phyloP scores from a whole-genome alignment of 2,329 filamentous ascomycete genomes.

The Colletotrichum sp. region DNA sequence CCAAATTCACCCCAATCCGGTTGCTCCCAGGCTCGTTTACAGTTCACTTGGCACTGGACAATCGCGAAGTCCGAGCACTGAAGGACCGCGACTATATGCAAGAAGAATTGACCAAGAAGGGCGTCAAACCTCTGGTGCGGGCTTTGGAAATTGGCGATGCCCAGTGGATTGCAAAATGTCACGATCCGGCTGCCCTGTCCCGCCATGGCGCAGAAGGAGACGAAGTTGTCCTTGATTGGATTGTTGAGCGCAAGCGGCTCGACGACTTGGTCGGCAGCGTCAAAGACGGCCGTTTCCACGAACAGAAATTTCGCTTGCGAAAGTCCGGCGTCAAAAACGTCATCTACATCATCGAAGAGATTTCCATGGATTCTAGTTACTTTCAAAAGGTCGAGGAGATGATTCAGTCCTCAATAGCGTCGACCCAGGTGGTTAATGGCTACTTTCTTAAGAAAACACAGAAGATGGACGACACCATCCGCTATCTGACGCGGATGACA shows the following conservation, averaged over 20 bases:
- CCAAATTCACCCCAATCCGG: conserved; percentile 62
- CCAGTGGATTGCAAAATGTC: conserved; percentile 79
- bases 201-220: conserved; percentile 65
- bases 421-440: conserved; percentile 78
- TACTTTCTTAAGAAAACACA: conserved; percentile 80
- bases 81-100: conserved; percentile 80
- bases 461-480: conserved; percentile 79
- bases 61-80: conserved; percentile 74
- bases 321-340: conserved; percentile 78
- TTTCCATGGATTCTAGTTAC: conserved; percentile 60
- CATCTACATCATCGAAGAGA: conserved; percentile 80
- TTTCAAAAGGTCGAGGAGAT: conserved; percentile 67
- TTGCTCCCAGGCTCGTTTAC: conserved; percentile 72
- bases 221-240: conserved; percentile 80
- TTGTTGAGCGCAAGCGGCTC: conserved; percentile 80
- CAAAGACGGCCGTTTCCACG: conserved; percentile 82
- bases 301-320: conserved; percentile 82
- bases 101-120: conserved; percentile 71
- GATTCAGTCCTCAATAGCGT: conserved; percentile 75
- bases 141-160: conserved; percentile 76
- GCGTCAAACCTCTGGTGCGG: conserved; percentile 69
- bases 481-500: conserved; percentile 77
- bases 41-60: conserved; percentile 75
- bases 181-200: conserved; percentile 61
- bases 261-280: conserved; percentile 83